These are phyloP conservation scores for Penicillium fimorum DNA, from an alignment of 495 filamentous ascomycete species.

Conservation along the genomic window DNA sequence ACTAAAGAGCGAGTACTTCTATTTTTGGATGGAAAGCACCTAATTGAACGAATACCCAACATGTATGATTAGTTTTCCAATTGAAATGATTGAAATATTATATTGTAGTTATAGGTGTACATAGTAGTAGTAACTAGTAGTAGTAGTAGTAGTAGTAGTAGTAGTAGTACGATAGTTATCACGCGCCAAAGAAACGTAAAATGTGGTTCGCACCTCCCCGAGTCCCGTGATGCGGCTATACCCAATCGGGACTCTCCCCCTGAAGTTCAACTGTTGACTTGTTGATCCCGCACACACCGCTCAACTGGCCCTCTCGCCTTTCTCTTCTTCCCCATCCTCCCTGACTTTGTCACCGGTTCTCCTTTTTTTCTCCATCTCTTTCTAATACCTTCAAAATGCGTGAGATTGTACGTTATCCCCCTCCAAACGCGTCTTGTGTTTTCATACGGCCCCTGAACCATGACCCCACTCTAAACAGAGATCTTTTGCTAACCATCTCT, in stretches of 20 bases:
- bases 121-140: background rate
- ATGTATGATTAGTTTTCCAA: slow-evolving; percentile 2
- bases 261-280: slow-evolving; percentile 32
- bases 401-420: slow-evolving; percentile 76
- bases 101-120: background rate
- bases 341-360: slow-evolving; percentile 12
- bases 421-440: slow-evolving; percentile 39
- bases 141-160: background rate
- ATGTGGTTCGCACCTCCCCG: slow-evolving; percentile 35
- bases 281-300: slow-evolving; percentile 43
- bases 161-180: background rate
- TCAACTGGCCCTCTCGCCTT: slow-evolving; percentile 24
- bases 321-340: slow-evolving; percentile 30
- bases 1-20: background rate
- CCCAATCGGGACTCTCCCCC: slow-evolving; percentile 28
- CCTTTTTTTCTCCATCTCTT: slow-evolving; percentile 15
- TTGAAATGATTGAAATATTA: background rate
- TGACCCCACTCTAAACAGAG: slow-evolving; percentile 39
- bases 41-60: slow-evolving; percentile 4
- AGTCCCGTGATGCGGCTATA: slow-evolving; percentile 32
- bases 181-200: slow-evolving; percentile 13
- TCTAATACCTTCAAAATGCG: slow-evolving; percentile 68
- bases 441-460: slow-evolving; percentile 38
- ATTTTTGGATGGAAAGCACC: background rate
- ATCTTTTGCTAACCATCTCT: slow-evolving; percentile 37